These are phyloP conservation scores for Mortierella hygrophila DNA, from an alignment of 192 early-diverging fungal genomes.

Conservation along the genomic window DNA sequence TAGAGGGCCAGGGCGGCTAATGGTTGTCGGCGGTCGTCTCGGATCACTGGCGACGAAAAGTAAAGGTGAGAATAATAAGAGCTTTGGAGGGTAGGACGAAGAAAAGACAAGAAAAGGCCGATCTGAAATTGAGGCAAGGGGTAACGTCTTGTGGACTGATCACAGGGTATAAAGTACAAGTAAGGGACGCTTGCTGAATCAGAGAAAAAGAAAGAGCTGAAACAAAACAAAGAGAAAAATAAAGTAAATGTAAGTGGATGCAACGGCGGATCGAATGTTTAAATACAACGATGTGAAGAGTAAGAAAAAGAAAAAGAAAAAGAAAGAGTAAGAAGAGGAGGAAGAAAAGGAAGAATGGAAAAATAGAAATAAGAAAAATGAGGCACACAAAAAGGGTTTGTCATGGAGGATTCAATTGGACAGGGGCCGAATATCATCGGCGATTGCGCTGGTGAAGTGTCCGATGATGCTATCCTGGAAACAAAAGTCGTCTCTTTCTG, in stretches of 20 bases:
- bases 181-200: not conserved
- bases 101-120: no score
- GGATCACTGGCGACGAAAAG: no score
- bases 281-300: not conserved
- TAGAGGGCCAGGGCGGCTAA: no score
- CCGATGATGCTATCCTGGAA: slow-evolving; percentile 23
- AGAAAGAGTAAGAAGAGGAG: not conserved
- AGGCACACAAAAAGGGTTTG: not conserved
- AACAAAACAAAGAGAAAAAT: not conserved
- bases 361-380: not conserved
- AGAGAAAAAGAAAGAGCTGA: not conserved
- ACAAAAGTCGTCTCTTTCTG: not conserved
- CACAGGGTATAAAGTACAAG: no score
- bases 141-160: no score
- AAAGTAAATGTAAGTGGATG: not conserved
- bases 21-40: no score
- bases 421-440: not conserved
- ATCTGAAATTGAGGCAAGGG: no score
- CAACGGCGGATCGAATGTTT: not conserved
- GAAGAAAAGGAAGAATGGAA: not conserved
- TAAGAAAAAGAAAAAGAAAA: no score
- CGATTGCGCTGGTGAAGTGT: slow-evolving; percentile 10
- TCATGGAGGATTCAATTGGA: not conserved
- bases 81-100: no score
- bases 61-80: no score